Base-by-base conservation (phyloP, 805 yeast genomes). In the Lipomyces sp. region DNA sequence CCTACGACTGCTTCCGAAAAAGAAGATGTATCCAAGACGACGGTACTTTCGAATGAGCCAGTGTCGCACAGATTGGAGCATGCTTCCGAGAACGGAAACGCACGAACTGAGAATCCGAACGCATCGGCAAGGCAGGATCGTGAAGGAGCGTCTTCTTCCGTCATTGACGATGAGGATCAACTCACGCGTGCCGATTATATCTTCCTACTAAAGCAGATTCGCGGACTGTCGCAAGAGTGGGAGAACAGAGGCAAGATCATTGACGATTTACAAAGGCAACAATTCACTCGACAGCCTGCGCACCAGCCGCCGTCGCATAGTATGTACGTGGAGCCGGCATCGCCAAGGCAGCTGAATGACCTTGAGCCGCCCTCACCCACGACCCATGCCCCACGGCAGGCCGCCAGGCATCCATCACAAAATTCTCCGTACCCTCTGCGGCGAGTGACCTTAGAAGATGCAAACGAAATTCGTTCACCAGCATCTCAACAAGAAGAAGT, bases 181-280 rank as follows among this genome's bases (percentile, higher is more conserved):
- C 34, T 59, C 34, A 18, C 67, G 10, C 54, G 35, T 18, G 48
- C 29, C 7, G 70, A 66, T 18, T 60, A 62, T 29, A 29, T 64
- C 29, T 64, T 60, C 53, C 18, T 66, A 30, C 10, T 66, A 29
- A 58, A 64, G 57, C 70, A 66, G 39, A 18, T 66, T n/a, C 57
- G 62, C 18, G 54, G 61, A 11, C 29, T 66, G 11, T 60, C 67
- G 10, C 37, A 32, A 0, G 67, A 66, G 42, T 64, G 68, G 34
- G 70, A 66, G 6, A 59, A 18, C 24, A 35, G 70, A 8, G 70
- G 69, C n/a, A 34, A 35, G 15, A 4, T 60, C 2, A 66, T 66
- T 18, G 13, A 30, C 5, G 56, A 57, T 3, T 53, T 66, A n/a
- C 39, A 58, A n/a, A 34, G 32, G 34, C 54, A 45, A 42, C 42